Percentiles rank a stretch among this genome's conserved stretches.
phyloP scores from a whole-genome alignment of 768 basidiomycete species.

The Thelephora ganbajun region DNA sequence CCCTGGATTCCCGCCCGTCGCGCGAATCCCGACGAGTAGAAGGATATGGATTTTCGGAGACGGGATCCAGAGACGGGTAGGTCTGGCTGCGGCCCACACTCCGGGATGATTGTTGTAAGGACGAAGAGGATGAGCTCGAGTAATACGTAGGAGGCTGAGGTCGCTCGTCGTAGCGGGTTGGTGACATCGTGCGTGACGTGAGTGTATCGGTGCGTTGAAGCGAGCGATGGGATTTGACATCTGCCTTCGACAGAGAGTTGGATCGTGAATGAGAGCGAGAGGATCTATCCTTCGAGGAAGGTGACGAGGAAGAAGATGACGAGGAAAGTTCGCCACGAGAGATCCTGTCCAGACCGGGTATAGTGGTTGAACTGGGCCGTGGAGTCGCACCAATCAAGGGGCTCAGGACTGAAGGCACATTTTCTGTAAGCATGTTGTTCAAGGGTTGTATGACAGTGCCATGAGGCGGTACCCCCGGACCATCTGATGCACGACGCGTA shows the following conservation, averaged over 20 bases:
- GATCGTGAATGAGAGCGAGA: no score
- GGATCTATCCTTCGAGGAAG: no score
- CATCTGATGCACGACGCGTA: slow-evolving; percentile 6
- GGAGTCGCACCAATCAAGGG: slow-evolving; percentile 10
- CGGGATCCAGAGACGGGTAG: neutral
- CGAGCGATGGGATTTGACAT: no score
- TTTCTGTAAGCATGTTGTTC: slow-evolving; percentile 9
- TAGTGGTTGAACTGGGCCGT: slow-evolving; percentile 4
- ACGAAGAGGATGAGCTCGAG: neutral
- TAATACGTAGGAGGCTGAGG: neutral
- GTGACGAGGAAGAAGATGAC: neutral
- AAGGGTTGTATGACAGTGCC: neutral
- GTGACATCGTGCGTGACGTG: no score
- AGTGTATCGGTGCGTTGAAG: no score
- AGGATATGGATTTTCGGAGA: neutral
- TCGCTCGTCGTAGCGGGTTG: neutral
- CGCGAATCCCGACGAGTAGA: neutral
- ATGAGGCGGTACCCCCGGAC: neutral
- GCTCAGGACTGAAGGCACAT: slow-evolving; percentile 11
- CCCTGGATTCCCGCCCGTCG: neutral
- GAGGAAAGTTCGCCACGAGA: neutral
- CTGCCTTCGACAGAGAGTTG: no score
- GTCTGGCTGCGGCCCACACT: neutral
- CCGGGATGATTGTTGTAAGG: neutral
- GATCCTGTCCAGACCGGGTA: neutral